Evolutionary conservation across 176 grass and related monocot species (phyloP).

Genomic region (Triticum urartu): DNA sequence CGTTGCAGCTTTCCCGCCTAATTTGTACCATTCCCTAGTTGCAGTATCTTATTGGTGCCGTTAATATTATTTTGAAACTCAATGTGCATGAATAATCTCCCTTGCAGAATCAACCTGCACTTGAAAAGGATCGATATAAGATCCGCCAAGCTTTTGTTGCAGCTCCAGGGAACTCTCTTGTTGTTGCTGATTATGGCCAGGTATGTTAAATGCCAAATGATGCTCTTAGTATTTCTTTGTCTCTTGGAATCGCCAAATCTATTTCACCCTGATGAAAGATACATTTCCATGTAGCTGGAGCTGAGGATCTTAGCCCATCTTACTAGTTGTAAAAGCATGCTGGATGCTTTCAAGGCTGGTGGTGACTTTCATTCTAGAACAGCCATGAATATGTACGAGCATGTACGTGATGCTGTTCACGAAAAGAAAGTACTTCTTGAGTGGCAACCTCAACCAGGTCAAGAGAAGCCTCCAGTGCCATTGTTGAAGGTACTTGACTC

Average conservation of each 20-base stretch:
- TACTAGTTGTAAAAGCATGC: slow-evolving; percentile 82
- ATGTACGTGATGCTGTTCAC: slow-evolving; percentile 79
- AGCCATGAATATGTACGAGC: slow-evolving; percentile 92
- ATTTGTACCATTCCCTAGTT: too few species aligned
- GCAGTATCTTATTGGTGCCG: background rate
- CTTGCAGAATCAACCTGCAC: slow-evolving; percentile 80
- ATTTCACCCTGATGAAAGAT: slow-evolving; percentile 14
- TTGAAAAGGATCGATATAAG: slow-evolving; percentile 91
- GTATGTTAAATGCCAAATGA: slow-evolving; percentile 31
- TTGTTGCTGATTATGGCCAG: slow-evolving; percentile 97
- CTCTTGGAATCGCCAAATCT: background rate
- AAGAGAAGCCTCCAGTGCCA: slow-evolving; percentile 80
- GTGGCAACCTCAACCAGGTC: slow-evolving; percentile 78
- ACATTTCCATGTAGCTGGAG: slow-evolving; percentile 62
- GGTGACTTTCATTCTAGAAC: slow-evolving; percentile 96
- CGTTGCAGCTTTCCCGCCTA: too few species aligned
- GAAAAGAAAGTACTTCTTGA: slow-evolving; percentile 77
- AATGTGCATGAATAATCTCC: background rate
- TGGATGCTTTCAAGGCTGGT: slow-evolving; percentile 82
- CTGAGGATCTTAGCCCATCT: slow-evolving; percentile 92
- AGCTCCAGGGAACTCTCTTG: slow-evolving; percentile 84
- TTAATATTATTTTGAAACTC: slow-evolving; percentile 10
- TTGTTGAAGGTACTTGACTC: slow-evolving; percentile 63
- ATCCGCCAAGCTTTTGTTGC: slow-evolving; percentile 92
- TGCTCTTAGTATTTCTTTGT: slow-evolving; percentile 27